Evolutionary conservation across 768 basidiomycete species (phyloP), one percentile per base, ranked within the genome.

Genomic region (Tephrocybe sp.): DNA sequence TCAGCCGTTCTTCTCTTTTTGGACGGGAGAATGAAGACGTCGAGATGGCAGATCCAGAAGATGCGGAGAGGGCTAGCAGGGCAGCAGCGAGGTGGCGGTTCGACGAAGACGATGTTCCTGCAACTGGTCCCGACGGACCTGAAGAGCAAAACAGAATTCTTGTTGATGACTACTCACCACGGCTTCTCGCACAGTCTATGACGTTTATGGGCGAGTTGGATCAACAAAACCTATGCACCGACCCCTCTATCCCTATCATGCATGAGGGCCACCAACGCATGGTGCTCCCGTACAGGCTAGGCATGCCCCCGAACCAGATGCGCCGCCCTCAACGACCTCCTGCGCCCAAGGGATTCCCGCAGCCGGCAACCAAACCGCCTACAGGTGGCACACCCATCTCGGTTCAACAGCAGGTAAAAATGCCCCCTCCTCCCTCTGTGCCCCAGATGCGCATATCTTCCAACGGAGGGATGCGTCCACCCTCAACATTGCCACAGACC

Each of bases 141-240:
- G 87, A 90, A 13, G 89, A 89, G 60, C 79, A 84, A 40, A 80
- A 85, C 49, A 75, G 89, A 7, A 64, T 78, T 0, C 66, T 91
- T n/a, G 62, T 90, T 7, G 88, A 92, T 55, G 89, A 91, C 51
- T 87, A 77, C 54, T 77, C 82, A 39, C 63, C 79, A 5, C 84
- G 84, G 41, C 79, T 82, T 59, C 58, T 87, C 50, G 70, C 73
- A 34, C 74, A 80, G 34, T 64, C 73, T 38, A 82, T 84, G 76
- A 73, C 76, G 0, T 69, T 88, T 1, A 70, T 87, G 35, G 68
- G 67, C 1, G 86, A 87, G 22, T 49, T 66, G 7, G 86, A 89
- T 48, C 73, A 79, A 40, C 65, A 70, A n/a, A 59, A 61, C 38
- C 67, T 83, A 5, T 62, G 75, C 22, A 81, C 78, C 5, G 82